Evolutionary conservation across 139 green algal genomes (phyloP).

Genomic region (Chlorella sorokiniana): DNA sequence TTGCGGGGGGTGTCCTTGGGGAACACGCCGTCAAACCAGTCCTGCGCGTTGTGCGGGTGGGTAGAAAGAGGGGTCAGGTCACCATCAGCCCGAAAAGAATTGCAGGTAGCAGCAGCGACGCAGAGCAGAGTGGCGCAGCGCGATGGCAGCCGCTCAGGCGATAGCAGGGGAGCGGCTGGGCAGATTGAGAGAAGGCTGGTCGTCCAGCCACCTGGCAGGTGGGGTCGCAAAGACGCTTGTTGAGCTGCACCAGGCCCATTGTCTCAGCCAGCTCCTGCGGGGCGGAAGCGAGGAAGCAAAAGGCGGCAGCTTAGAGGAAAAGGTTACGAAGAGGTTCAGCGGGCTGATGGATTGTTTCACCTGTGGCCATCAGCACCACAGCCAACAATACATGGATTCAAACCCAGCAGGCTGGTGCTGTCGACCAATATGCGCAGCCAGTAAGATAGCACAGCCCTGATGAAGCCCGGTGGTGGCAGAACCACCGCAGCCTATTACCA

Average conservation of each 20-base stretch:
- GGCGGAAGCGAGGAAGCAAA: not conserved
- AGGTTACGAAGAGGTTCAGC: no score
- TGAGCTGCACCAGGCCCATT: constrained; percentile 88
- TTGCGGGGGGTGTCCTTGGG: constrained; percentile 82
- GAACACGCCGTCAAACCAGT: constrained; percentile 88
- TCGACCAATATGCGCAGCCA: no score
- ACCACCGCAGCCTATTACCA: no score
- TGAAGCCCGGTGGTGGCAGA: no score
- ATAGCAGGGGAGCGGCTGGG: not conserved
- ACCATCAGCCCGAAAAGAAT: not conserved
- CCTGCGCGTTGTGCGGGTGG: constrained; percentile 3
- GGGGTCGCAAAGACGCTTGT: constrained; percentile 84
- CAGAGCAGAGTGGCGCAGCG: no score
- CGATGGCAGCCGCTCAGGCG: not conserved
- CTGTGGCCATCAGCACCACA: no score
- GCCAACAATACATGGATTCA: no score
- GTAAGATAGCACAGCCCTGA: no score
- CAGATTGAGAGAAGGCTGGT: not conserved
- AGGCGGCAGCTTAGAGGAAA: not conserved
- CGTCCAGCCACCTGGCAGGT: constrained; percentile 15
- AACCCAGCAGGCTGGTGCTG: not conserved
- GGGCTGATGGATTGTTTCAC: no score
- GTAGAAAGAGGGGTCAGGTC: not conserved
- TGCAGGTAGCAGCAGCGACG: no score
- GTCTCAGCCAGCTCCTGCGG: constrained; percentile 90